These are phyloP conservation scores for Pythium aquatile DNA, from an alignment of 352 stramenopile species.

Conservation along the genomic window DNA sequence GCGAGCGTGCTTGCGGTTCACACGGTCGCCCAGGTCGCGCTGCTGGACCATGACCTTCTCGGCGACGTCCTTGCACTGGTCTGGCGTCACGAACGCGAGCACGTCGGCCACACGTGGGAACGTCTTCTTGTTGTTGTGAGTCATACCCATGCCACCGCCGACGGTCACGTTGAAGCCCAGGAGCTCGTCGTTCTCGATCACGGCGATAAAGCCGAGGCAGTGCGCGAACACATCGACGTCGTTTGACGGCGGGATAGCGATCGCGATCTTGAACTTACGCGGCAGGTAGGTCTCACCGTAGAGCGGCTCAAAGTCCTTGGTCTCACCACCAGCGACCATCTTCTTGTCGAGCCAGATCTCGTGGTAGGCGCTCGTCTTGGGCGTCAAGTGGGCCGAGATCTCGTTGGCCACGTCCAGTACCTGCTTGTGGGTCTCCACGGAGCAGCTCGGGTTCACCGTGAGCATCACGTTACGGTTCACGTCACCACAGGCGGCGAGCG, in stretches of 20 bases:
- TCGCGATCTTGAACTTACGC: slow-evolving; percentile 99
- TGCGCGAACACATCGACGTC: slow-evolving; percentile 98
- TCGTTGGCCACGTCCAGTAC: slow-evolving; percentile 86
- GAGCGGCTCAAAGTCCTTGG: slow-evolving; percentile 97
- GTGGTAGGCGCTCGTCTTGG: slow-evolving; percentile 93
- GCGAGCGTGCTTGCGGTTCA: slow-evolving; percentile 95
- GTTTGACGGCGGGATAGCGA: slow-evolving; percentile 97
- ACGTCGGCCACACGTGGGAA: slow-evolving; percentile 96
- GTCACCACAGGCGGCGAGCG: slow-evolving; percentile 95
- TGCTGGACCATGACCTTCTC: slow-evolving; percentile 95
- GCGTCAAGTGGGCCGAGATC: slow-evolving; percentile 92
- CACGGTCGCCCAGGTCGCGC: slow-evolving; percentile 95
- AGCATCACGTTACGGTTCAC: slow-evolving; percentile 97
- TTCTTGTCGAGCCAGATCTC: slow-evolving; percentile 98
- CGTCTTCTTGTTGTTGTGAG: slow-evolving; percentile 97
- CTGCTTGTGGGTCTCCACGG: slow-evolving; percentile 80
- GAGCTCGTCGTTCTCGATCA: slow-evolving; percentile 85
- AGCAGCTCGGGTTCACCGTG: slow-evolving; percentile 87
- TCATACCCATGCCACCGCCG: slow-evolving; percentile 96
- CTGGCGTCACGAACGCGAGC: slow-evolving; percentile 94
- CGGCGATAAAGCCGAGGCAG: slow-evolving; percentile 94
- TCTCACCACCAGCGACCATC: slow-evolving; percentile 89
- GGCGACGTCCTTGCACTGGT: slow-evolving; percentile 86
- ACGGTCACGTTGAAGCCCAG: slow-evolving; percentile 96
- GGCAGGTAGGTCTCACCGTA: slow-evolving; percentile 97